Base-by-base conservation (phyloP, 2,329 filamentous ascomycete species). In the Pestalotiopsis sp. region DNA sequence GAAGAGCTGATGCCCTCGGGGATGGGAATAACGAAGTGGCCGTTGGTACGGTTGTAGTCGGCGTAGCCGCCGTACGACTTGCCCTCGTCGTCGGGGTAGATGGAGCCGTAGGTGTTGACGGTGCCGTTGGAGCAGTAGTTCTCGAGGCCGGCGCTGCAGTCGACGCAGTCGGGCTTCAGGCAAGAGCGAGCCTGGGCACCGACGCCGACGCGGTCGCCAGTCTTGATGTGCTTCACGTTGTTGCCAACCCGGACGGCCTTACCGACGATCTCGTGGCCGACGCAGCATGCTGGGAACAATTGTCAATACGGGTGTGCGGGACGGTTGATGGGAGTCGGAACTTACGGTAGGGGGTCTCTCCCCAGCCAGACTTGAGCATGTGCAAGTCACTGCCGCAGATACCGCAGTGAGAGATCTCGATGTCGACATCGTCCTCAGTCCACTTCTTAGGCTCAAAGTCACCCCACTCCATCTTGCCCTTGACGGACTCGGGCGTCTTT, bases 371-470 rank as follows among this genome's bases (percentile, higher is more conserved):
- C 14, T 56, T 61, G 14, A 67, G 41, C 59, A 39, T 68, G 63
- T 70, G 68, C 23, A 70, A 45, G 49, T 84, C 89, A 0, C 84
- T 85, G 66, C 87, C 88, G 75, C 89, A 91, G 71, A 91, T 85
- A 68, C 89, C 89, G 73, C 88, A 91, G 80, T 91, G 88, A 9
- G 86, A 85, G 70, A 92, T 80, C 74, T 86, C 82, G 73, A 92
- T 88, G 74, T 91, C 90, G 68, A 92, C 78, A 69, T 91, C 88
- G 31, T 82, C 85, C 76, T 91, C 89, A 66, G 88, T 85, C 85
- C 88, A 91, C 9, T 79, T 76, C 81, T 91, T 91, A 61, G 88
- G 88, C 77, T 87, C 81, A 69, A 86, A 90, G 67, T 85, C 80
- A 57, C 78, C 79, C 85, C 85, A 87, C 23, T 79, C 74, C 84